phyloP scores from a whole-genome alignment of 768 basidiomycete species.

The Galerina sulciceps region DNA sequence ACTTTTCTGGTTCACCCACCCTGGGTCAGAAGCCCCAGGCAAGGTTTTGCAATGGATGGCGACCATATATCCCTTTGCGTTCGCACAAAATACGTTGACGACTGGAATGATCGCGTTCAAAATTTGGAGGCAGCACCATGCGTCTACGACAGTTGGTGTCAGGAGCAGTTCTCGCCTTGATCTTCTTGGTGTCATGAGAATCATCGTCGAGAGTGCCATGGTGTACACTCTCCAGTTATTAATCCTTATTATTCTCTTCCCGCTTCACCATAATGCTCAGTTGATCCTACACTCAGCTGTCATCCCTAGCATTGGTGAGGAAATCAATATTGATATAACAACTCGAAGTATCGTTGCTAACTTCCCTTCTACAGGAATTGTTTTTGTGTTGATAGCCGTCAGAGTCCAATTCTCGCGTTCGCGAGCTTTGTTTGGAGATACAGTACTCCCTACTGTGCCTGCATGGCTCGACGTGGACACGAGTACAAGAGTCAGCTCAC shows the following conservation, averaged over 20 bases:
- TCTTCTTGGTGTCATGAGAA: slow-evolving; percentile 17
- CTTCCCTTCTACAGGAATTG: slow-evolving; percentile 13
- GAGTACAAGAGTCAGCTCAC: slow-evolving; percentile 9
- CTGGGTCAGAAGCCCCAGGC: not conserved
- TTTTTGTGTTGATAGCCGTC: slow-evolving; percentile 26
- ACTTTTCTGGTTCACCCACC: slow-evolving; percentile 25
- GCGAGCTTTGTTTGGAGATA: slow-evolving; percentile 4
- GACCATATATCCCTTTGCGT: slow-evolving; percentile 24
- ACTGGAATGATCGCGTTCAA: slow-evolving; percentile 26
- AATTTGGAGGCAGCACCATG: slow-evolving; percentile 26
- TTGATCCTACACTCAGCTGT: slow-evolving; percentile 24
- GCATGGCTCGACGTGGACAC: slow-evolving; percentile 14
- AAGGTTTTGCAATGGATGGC: slow-evolving; percentile 14
- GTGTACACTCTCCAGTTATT: slow-evolving; percentile 27
- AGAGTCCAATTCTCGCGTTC: slow-evolving; percentile 18
- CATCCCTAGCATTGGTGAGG: slow-evolving; percentile 27
- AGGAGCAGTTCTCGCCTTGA: not conserved
- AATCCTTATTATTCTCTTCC: slow-evolving; percentile 25
- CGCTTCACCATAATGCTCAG: slow-evolving; percentile 16
- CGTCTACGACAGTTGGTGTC: slow-evolving; percentile 17
- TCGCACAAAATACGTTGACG: slow-evolving; percentile 27
- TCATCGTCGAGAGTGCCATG: slow-evolving; percentile 29
- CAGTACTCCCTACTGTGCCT: slow-evolving; percentile 12
- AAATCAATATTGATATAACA: not conserved
- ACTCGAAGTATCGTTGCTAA: not conserved